These are phyloP conservation scores for Hypholoma fasciculare DNA, from an alignment of 768 basidiomycete genomes.

Conservation along the genomic window DNA sequence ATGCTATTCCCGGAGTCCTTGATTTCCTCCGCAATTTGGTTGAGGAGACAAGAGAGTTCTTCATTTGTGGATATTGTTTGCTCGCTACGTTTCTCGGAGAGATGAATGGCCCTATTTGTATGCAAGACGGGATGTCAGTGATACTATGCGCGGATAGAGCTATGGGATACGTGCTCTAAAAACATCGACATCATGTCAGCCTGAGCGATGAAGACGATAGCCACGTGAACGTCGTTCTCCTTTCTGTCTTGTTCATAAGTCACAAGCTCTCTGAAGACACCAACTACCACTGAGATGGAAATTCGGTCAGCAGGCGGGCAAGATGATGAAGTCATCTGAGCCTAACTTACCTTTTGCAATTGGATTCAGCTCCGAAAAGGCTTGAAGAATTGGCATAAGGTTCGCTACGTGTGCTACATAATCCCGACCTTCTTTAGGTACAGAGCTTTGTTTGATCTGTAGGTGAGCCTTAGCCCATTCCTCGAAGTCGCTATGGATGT, in stretches of 20 bases:
- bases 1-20: slow-evolving; percentile 20
- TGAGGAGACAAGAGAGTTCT: no score
- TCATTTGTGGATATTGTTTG: no score
- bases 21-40: slow-evolving; percentile 13
- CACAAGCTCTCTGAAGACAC: slow-evolving; percentile 1
- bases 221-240: slow-evolving; percentile 5
- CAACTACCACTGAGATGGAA: not conserved
- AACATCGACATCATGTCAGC: slow-evolving; percentile 6
- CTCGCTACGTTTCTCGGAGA: not conserved
- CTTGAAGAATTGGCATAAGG: slow-evolving; percentile 4
- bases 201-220: slow-evolving; percentile 2
- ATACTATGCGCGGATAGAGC: no score
- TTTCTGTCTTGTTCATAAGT: slow-evolving; percentile 1
- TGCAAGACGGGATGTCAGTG: no score
- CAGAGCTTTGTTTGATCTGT: slow-evolving; percentile 1
- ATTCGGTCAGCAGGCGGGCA: no score
- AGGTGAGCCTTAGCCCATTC: slow-evolving; percentile 7
- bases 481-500: slow-evolving; percentile 5
- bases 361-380: slow-evolving; percentile 3
- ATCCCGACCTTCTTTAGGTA: slow-evolving; percentile 3
- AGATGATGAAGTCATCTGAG: not conserved
- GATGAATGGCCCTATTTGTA: not conserved
- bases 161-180: not conserved
- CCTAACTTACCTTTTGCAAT: slow-evolving; percentile 9
- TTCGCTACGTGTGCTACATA: slow-evolving; percentile 7